phyloP scores from a whole-genome alignment of 129 eudicot genomes.

The Centella asiatica region DNA sequence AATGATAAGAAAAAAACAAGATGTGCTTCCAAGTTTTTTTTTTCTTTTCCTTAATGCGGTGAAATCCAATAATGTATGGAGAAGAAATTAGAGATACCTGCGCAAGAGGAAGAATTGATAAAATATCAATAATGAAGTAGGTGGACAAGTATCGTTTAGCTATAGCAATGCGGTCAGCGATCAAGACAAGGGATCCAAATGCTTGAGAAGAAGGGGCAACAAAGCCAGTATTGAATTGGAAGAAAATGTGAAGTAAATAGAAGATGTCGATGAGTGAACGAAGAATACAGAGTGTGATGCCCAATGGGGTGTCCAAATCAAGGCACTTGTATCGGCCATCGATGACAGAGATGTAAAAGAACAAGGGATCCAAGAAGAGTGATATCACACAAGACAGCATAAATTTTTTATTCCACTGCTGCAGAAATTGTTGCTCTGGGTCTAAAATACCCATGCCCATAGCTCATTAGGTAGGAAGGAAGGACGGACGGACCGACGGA shows the following conservation, averaged over 20 bases:
- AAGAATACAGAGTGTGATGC: slow-evolving; percentile 58
- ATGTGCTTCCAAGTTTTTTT: no score
- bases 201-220: slow-evolving; percentile 67
- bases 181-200: slow-evolving; percentile 72
- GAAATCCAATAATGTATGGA: no score
- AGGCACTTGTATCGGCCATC: slow-evolving; percentile 39
- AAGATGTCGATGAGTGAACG: slow-evolving; percentile 59
- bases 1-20: no score
- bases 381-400: slow-evolving; percentile 53
- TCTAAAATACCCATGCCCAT: slow-evolving; percentile 26
- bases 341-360: slow-evolving; percentile 75
- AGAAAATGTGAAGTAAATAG: slow-evolving; percentile 57
- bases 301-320: slow-evolving; percentile 35
- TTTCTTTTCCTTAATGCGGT: no score
- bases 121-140: slow-evolving; percentile 58
- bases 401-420: slow-evolving; percentile 65
- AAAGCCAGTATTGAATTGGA: slow-evolving; percentile 73
- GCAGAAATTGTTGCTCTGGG: slow-evolving; percentile 73
- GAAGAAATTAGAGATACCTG: slow-evolving; percentile 44
- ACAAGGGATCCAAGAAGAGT: slow-evolving; percentile 66
- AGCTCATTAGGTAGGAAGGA: no score
- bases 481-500: no score
- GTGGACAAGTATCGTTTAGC: slow-evolving; percentile 54
- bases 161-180: slow-evolving; percentile 50
- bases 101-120: slow-evolving; percentile 77